Evolutionary conservation across 1,139 yeast species (phyloP).

Genomic region (Geotrichum klebahnii): DNA sequence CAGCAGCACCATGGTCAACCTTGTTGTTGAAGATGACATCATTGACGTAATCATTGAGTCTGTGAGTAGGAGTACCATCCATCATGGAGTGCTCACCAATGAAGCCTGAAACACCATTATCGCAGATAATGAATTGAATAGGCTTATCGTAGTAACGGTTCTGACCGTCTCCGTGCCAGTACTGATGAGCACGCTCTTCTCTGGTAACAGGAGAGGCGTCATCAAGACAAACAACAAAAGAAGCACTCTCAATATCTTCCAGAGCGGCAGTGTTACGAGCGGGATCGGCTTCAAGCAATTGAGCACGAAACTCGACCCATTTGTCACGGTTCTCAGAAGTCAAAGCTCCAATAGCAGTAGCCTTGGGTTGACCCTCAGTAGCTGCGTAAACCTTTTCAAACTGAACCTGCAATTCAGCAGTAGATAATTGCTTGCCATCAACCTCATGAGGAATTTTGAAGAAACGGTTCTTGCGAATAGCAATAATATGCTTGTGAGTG

Average conservation of each 20-base stretch:
- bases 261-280: conserved; percentile 50
- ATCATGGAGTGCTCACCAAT: conserved; percentile 94
- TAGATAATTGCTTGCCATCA: conserved; percentile 53
- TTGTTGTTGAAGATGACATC: conserved; percentile 51
- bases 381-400: conserved; percentile 50
- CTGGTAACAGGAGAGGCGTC: conserved; percentile 67
- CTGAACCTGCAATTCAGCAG: conserved; percentile 63
- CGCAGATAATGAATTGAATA: conserved; percentile 73
- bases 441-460: conserved; percentile 64
- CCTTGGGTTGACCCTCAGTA: conserved; percentile 45
- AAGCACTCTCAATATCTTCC: conserved; percentile 67
- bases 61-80: conserved; percentile 97
- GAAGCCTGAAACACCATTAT: conserved; percentile 87
- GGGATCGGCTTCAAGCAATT: conserved; percentile 55
- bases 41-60: conserved; percentile 74
- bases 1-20: conserved; percentile 37
- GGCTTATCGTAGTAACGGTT: conserved; percentile 94
- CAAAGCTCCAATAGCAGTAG: conserved; percentile 67
- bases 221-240: conserved; percentile 80
- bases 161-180: conserved; percentile 93
- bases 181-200: conserved; percentile 79
- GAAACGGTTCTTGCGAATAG: conserved; percentile 72
- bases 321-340: conserved; percentile 84
- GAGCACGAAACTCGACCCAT: conserved; percentile 62
- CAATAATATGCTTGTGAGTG: conserved; percentile 68